Evolutionary conservation across 768 basidiomycete species (phyloP), one percentile per base, ranked within the genome.

Genomic region (Phaffia australis): DNA sequence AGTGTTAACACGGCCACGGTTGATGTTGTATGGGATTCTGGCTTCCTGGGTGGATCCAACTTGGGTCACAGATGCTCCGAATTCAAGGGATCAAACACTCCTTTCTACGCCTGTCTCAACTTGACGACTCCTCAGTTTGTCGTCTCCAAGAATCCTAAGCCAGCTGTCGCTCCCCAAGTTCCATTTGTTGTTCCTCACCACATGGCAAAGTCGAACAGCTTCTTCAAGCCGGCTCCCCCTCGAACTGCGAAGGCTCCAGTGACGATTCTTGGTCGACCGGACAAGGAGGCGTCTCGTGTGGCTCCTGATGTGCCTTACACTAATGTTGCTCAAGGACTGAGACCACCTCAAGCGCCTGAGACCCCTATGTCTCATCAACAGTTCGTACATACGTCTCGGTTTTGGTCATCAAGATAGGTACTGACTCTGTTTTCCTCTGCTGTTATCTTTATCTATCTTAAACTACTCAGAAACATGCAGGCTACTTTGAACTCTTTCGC

Each of bases 21-120:
- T 82, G 95, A 98, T 75, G 87, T 98, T 27, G 82, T 94, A 0
- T 98, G 95, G 89, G 95, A 99, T 75, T 85, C 87, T 27, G 82
- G 90, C 0, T 98, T 99, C 78, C 89, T 99, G 84, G 85, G 90
- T 25, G 95, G 95, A 8, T 81, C 82, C 2, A 95, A 88, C 0
- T 79, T 98, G 15, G 84, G 85, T 3, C 14, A 30, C 70, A 90
- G 90, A 69, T 95, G 93, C 76, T 91, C 91, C 0, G 83, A 85
- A 68, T 97, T 95, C 75, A 88, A 93, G 21, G 95, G 95, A 46
- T 87, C 86, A 35, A 87, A 87, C 0, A 87, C 94, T 48, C 83
- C 87, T 32, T 90, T 92, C 75, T 85, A 87, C 66, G 83, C 88
- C 1, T 91, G 93, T 73, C 78, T 99, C 68, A 99, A 99, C 76